Evolutionary conservation across 257 asterid genomes (phyloP).

Genomic region (Solanum habrochaites): DNA sequence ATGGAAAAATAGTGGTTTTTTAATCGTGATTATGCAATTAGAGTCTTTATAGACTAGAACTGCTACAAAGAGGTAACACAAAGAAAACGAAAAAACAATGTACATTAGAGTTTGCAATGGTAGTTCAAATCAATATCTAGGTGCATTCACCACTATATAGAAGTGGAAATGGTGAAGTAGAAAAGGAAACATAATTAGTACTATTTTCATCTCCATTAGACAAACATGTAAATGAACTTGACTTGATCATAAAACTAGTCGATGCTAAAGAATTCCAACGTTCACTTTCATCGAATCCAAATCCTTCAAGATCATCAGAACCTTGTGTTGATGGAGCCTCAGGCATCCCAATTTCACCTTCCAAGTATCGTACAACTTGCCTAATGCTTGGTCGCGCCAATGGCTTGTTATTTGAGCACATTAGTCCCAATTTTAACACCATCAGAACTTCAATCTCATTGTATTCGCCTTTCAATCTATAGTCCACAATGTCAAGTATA

Average conservation of each 20-base stretch:
- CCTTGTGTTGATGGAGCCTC: not conserved
- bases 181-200: not conserved
- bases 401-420: constrained; percentile 5
- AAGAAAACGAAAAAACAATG: not conserved
- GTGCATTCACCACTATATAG: not conserved
- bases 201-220: not conserved
- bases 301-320: not conserved
- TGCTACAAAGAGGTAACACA: not conserved
- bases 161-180: constrained; percentile 1
- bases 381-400: not conserved
- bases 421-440: not conserved
- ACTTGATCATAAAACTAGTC: not conserved
- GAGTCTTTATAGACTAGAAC: no score
- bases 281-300: not conserved
- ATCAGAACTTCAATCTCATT: not conserved
- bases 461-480: not conserved
- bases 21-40: no score
- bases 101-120: not conserved
- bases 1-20: no score
- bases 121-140: not conserved
- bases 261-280: not conserved
- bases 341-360: not conserved
- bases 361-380: not conserved
- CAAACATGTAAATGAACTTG: not conserved
- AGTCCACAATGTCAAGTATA: not conserved